Conservation (phyloP, 306 rosid genomes). For the Acacia crassicarpa region DNA sequence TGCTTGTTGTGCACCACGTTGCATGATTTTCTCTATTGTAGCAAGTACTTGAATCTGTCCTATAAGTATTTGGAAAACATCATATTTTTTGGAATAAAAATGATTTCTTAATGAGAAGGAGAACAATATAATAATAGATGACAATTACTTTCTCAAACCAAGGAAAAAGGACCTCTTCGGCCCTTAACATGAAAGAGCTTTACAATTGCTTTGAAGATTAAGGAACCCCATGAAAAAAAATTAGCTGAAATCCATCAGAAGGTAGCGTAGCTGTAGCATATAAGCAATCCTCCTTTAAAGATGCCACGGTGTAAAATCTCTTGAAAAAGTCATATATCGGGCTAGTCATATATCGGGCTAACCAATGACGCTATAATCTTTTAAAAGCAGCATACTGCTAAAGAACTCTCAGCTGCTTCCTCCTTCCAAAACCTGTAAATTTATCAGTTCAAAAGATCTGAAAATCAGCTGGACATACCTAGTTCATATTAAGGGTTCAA, state of each 20-base stretch:
- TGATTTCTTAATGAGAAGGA: neutral
- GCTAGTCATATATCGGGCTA: neutral
- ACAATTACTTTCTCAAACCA: neutral
- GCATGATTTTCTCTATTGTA: constrained; percentile 5
- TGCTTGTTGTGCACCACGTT: constrained; percentile 8
- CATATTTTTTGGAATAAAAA: neutral
- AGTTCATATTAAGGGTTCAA: neutral
- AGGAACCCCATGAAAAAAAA: neutral
- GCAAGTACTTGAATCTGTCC: neutral
- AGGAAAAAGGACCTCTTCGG: neutral
- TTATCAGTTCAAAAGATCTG: neutral
- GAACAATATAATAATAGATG: neutral
- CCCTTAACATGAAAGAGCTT: neutral
- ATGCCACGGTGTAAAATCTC: neutral
- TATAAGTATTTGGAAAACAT: neutral
- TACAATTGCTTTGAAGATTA: neutral
- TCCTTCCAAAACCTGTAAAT: neutral
- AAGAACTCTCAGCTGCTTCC: neutral
- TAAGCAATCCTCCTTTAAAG: neutral
- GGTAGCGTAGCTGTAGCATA: neutral
- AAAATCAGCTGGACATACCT: neutral
- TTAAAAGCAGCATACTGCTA: neutral
- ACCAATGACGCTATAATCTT: neutral
- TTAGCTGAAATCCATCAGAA: neutral
- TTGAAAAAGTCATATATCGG: neutral